These are phyloP conservation scores for Leucosporidium creatinivorum DNA, from an alignment of 768 basidiomycete genomes.

Conservation along the genomic window DNA sequence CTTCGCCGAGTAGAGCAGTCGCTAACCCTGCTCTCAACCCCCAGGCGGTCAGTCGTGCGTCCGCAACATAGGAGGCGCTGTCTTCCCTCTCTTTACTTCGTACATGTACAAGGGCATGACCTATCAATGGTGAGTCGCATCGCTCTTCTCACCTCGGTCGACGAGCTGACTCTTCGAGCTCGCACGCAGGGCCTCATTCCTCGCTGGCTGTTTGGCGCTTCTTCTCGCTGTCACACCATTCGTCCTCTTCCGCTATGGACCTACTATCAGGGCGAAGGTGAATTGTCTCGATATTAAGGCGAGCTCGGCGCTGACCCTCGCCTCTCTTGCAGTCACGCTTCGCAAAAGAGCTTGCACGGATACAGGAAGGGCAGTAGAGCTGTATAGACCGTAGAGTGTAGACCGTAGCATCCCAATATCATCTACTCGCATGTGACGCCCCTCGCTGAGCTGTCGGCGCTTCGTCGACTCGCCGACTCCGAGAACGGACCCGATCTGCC, in stretches of 20 bases:
- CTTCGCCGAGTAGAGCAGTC: no score
- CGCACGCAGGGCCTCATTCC: conserved; percentile 39
- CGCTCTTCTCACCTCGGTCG: conserved; percentile 15
- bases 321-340: conserved; percentile 15
- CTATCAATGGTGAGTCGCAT: conserved; percentile 53
- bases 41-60: conserved; percentile 32
- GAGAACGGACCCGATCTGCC: no score
- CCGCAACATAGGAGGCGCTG: conserved; percentile 45
- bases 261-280: conserved; percentile 40
- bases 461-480: no score
- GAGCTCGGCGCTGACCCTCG: not conserved
- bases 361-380: not conserved
- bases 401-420: no score
- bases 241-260: conserved; percentile 9
- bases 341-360: conserved; percentile 27
- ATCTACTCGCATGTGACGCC: no score
- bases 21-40: no score
- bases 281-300: conserved; percentile 6
- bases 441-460: no score
- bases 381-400: no score
- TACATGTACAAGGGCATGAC: conserved; percentile 53
- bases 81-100: conserved; percentile 59
- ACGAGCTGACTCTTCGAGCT: not conserved
- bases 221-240: conserved; percentile 7
- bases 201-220: conserved; percentile 12